These are phyloP conservation scores for Chlamydomonas asymmetrica DNA, from an alignment of 139 green algal genomes.

Conservation along the genomic window DNA sequence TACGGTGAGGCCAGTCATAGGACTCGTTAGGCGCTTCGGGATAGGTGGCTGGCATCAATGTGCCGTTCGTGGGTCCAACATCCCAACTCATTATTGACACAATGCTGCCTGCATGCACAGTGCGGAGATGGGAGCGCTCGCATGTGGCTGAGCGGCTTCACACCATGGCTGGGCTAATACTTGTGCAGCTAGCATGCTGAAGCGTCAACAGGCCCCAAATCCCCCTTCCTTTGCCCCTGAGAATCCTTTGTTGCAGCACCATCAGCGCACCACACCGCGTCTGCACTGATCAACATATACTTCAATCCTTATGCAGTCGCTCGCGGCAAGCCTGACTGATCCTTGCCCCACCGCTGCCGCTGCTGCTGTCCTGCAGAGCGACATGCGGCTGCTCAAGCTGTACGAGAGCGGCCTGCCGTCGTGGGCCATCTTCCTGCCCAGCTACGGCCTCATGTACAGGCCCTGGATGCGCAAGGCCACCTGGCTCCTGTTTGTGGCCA, in stretches of 20 bases:
- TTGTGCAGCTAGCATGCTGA: not conserved
- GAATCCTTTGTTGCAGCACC: not conserved
- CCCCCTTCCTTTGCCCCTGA: not conserved
- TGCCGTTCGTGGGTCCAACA: too few species aligned
- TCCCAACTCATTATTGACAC: too few species aligned
- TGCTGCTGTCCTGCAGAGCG: conserved; percentile 36
- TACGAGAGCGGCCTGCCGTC: conserved; percentile 74
- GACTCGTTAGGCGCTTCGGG: too few species aligned
- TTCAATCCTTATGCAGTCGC: not conserved
- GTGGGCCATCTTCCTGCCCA: conserved; percentile 77
- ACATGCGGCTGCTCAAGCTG: conserved; percentile 79
- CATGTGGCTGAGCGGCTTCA: too few species aligned
- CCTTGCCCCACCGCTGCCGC: not conserved
- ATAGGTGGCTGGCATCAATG: too few species aligned
- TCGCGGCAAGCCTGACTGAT: too few species aligned
- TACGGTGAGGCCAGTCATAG: too few species aligned
- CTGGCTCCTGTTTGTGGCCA: conserved; percentile 71
- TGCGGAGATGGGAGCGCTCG: too few species aligned
- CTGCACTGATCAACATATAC: not conserved
- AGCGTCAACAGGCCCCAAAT: not conserved
- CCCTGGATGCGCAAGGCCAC: conserved; percentile 76
- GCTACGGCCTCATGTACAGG: conserved; percentile 65
- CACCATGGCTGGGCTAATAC: too few species aligned
- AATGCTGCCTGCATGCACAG: too few species aligned
- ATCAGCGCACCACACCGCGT: too few species aligned